Percentiles rank a stretch among this genome's conserved stretches.
These are phyloP conservation scores for Dimargaris xerosporica DNA, from an alignment of 192 early-diverging fungal species.

Conservation along the genomic window DNA sequence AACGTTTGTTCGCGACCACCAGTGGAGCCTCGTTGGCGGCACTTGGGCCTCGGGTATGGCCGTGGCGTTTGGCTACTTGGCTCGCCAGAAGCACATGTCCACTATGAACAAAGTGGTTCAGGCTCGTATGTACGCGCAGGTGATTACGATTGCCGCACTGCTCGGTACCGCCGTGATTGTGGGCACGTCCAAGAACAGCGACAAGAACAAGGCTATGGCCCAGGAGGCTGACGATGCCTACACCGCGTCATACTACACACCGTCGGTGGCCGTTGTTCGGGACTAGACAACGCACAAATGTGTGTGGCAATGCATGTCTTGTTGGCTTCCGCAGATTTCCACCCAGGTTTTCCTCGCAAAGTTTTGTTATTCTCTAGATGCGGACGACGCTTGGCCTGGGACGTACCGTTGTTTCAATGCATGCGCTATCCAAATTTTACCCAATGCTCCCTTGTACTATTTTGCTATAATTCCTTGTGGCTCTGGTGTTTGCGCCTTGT, in stretches of 20 bases:
- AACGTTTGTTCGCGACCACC: constrained; percentile 22
- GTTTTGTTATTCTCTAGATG: too few species aligned
- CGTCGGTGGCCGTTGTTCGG: neutral
- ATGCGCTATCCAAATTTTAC: too few species aligned
- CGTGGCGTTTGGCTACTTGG: constrained; percentile 21
- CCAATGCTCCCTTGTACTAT: too few species aligned
- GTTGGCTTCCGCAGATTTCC: too few species aligned
- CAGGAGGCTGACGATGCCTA: neutral
- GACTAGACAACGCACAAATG: neutral
- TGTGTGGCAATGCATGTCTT: too few species aligned
- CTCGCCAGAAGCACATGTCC: constrained; percentile 32
- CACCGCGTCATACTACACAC: neutral
- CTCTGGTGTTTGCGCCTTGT: too few species aligned
- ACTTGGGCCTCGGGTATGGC: constrained; percentile 31
- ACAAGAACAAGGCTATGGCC: neutral
- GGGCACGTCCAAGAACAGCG: neutral
- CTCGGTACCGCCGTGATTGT: constrained; percentile 40
- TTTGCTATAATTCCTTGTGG: too few species aligned
- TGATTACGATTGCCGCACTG: constrained; percentile 40
- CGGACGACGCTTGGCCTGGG: too few species aligned
- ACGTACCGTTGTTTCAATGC: too few species aligned
- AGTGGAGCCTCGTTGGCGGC: constrained; percentile 30
- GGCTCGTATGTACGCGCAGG: constrained; percentile 58
- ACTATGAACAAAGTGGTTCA: constrained; percentile 48
- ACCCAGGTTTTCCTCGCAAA: too few species aligned